Evolutionary conservation across 352 stramenopile genomes (phyloP).

Genomic region (Globisporangium heterothallicum): DNA sequence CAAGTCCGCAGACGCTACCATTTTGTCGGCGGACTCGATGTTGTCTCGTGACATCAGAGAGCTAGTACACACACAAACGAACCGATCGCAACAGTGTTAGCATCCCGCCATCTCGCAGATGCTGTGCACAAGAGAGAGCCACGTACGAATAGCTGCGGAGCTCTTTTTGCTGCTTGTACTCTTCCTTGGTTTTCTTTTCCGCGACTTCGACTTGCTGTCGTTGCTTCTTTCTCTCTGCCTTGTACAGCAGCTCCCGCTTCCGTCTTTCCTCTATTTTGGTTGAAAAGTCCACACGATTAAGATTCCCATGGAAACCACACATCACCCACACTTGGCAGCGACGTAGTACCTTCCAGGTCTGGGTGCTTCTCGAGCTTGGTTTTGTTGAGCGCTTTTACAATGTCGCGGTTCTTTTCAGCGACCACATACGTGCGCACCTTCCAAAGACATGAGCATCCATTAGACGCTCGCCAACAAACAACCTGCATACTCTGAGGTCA

Average conservation of each 20-base stretch:
- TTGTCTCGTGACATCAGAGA: slow-evolving; percentile 63
- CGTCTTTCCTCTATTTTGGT: slow-evolving; percentile 42
- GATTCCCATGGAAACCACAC: not conserved
- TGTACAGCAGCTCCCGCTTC: slow-evolving; percentile 67
- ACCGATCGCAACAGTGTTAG: not conserved
- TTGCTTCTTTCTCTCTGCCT: slow-evolving; percentile 65
- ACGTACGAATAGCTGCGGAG: slow-evolving; percentile 71
- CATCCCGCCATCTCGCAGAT: no score
- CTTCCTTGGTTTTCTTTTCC: slow-evolving; percentile 45
- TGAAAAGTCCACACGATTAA: not conserved
- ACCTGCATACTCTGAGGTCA: no score
- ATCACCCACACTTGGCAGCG: not conserved
- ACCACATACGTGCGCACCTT: slow-evolving; percentile 73
- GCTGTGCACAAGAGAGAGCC: not conserved
- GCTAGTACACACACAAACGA: slow-evolving; percentile 15
- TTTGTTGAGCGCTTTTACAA: slow-evolving; percentile 84
- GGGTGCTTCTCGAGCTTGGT: slow-evolving; percentile 76
- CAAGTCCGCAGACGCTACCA: slow-evolving; percentile 8
- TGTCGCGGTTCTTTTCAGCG: slow-evolving; percentile 80
- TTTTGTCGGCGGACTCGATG: slow-evolving; percentile 37
- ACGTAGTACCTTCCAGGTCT: slow-evolving; percentile 62
- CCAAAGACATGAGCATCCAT: slow-evolving; percentile 8
- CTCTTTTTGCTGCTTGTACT: slow-evolving; percentile 71
- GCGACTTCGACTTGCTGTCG: slow-evolving; percentile 44
- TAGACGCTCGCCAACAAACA: no score